These are phyloP conservation scores for Penicillium waksmanii DNA, from an alignment of 495 filamentous ascomycete species.

Conservation along the genomic window DNA sequence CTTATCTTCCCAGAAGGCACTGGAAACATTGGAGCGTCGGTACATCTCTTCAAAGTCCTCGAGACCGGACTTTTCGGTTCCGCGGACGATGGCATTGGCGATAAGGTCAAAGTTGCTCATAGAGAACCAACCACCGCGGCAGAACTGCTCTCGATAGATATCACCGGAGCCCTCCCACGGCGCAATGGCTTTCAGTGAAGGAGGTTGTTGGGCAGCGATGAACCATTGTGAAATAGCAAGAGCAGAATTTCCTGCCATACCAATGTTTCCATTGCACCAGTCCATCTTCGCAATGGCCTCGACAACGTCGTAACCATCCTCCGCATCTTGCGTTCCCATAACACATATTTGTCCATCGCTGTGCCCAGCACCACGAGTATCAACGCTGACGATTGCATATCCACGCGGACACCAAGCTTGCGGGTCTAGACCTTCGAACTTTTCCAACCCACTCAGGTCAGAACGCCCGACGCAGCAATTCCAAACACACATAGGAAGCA, in stretches of 20 bases:
- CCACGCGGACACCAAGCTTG: conserved; percentile 42
- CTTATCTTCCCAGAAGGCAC: conserved; percentile 36
- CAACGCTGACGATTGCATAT: conserved; percentile 49
- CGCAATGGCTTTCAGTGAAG: conserved; percentile 45
- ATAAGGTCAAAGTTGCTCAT: conserved; percentile 25
- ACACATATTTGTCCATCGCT: conserved; percentile 42
- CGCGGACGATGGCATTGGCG: conserved; percentile 32
- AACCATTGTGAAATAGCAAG: conserved; percentile 47
- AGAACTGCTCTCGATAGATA: conserved; percentile 46
- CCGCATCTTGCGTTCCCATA: conserved; percentile 48
- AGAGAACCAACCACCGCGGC: conserved; percentile 33
- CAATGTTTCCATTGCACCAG: conserved; percentile 51
- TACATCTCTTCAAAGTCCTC: conserved; percentile 41
- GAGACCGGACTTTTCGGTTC: conserved; percentile 25
- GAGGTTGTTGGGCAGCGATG: conserved; percentile 42
- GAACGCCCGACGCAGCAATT: conserved; percentile 23
- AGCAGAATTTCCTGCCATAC: conserved; percentile 47
- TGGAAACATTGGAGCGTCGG: conserved; percentile 22
- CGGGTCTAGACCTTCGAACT: conserved; percentile 53
- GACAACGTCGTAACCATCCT: conserved; percentile 49
- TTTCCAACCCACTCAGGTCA: conserved; percentile 35
- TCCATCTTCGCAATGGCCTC: conserved; percentile 42
- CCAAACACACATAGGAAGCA: conserved; percentile 31
- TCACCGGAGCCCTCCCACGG: conserved; percentile 52
- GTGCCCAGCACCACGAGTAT: conserved; percentile 45